Evolutionary conservation across 371 early-diverging fungal species (phyloP).

Genomic region (Cokeromyces recurvatus): DNA sequence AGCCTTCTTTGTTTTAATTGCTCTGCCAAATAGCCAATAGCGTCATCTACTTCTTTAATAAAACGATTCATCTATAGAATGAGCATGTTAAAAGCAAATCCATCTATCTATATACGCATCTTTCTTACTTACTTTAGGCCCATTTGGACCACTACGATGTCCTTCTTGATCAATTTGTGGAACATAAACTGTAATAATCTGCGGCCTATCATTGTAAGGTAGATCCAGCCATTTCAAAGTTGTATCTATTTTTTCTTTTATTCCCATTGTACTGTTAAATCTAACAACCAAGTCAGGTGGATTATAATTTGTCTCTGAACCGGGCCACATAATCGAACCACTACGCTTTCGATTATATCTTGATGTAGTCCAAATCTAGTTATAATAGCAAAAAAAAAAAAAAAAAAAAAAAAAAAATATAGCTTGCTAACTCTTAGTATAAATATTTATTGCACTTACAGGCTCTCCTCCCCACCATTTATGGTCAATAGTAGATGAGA

Average conservation of each 20-base stretch:
- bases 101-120: background rate
- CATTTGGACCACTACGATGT: constrained; percentile 76
- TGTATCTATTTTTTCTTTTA: constrained; percentile 56
- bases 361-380: constrained; percentile 85
- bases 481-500: constrained; percentile 44
- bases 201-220: constrained; percentile 65
- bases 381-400: constrained; percentile 1
- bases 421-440: background rate
- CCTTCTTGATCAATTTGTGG: constrained; percentile 83
- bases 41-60: constrained; percentile 60
- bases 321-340: constrained; percentile 89
- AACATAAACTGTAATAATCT: constrained; percentile 74
- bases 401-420: constrained; percentile 6
- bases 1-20: constrained; percentile 57
- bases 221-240: constrained; percentile 77
- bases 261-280: constrained; percentile 44
- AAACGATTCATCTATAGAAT: constrained; percentile 49
- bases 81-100: background rate
- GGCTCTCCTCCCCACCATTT: constrained; percentile 93
- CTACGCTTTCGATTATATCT: constrained; percentile 60
- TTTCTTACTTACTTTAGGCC: constrained; percentile 32
- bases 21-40: constrained; percentile 56
- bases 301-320: constrained; percentile 57
- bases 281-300: constrained; percentile 66
- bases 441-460: too few relatives aligned